A percentile compares a stretch with the other conserved stretches of the same genome.
Conservation (phyloP, 1,284 basidiomycete species). For the Leucoagaricus sp. region DNA sequence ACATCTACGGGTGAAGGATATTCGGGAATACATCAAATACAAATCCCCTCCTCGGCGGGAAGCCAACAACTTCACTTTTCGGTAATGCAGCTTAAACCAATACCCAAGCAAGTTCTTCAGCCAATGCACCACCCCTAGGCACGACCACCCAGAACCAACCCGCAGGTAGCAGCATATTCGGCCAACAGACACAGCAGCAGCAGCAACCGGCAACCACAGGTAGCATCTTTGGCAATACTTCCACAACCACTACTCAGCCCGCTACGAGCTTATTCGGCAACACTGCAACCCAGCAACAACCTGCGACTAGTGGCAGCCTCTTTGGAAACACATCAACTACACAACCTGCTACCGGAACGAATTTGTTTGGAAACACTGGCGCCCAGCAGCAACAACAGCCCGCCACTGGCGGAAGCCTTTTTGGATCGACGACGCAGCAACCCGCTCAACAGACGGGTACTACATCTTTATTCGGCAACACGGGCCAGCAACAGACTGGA, state of each 20-base stretch:
- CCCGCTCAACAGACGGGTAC: neutral
- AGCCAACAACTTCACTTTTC: conserved; percentile 15
- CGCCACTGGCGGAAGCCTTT: conserved; percentile 14
- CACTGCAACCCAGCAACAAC: conserved; percentile 16
- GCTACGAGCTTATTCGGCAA: conserved; percentile 19
- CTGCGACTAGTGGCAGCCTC: conserved; percentile 19
- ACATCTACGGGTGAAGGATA: neutral
- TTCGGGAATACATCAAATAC: neutral
- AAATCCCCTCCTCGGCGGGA: conserved; percentile 14
- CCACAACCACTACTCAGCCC: neutral
- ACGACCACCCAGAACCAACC: conserved; percentile 3
- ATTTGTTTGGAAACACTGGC: conserved; percentile 24
- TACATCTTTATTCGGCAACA: neutral
- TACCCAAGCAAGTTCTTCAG: neutral
- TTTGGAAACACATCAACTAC: conserved; percentile 14
- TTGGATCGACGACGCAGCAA: conserved; percentile 22
- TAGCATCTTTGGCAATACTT: conserved; percentile 5
- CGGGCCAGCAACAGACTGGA: conserved; percentile 23
- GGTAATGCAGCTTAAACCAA: conserved; percentile 5
- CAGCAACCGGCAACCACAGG: conserved; percentile 14
- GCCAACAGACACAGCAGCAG: conserved; percentile 19
- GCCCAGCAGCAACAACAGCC: conserved; percentile 6
- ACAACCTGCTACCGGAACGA: conserved; percentile 15
- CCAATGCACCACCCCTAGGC: conserved; percentile 2
- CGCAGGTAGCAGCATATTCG: conserved; percentile 20